phyloP scores from a whole-genome alignment of 208 protist genomes.

The Leishmania guyanensis region DNA sequence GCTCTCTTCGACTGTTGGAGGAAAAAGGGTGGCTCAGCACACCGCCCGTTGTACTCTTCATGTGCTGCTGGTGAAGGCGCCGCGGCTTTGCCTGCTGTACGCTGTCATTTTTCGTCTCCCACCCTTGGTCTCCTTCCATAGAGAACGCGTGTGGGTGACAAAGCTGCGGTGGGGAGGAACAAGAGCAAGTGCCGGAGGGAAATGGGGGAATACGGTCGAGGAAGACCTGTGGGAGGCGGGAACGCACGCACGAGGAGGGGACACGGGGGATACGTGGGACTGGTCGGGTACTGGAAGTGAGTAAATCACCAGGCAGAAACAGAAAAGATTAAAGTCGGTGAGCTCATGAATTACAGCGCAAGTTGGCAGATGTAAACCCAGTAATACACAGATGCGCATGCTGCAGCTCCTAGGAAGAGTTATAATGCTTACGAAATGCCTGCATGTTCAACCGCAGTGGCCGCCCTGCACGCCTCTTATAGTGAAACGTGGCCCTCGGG shows the following conservation, averaged over 20 bases:
- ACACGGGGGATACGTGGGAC: no score
- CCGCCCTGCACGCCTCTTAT: constrained; percentile 11
- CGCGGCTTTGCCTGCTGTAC: neutral
- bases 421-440: constrained; percentile 53
- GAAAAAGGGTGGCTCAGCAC: neutral
- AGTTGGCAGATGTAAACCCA: neutral
- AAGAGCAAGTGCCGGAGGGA: neutral
- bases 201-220: neutral
- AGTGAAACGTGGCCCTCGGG: constrained; percentile 46
- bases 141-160: neutral
- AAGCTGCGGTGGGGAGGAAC: neutral
- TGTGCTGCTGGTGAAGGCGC: neutral
- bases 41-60: neutral
- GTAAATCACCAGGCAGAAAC: no score
- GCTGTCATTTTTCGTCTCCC: neutral
- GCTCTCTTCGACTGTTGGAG: neutral
- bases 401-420: constrained; percentile 31
- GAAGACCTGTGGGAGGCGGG: neutral
- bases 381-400: neutral
- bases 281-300: no score
- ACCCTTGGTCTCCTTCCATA: neutral
- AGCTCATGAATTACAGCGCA: neutral
- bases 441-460: constrained; percentile 29
- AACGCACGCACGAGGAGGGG: neutral
- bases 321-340: neutral